Percentiles rank a stretch among this genome's conserved stretches.
These are phyloP conservation scores for Pleurotus citrinopileatus DNA, from an alignment of 768 basidiomycete genomes.

Conservation along the genomic window DNA sequence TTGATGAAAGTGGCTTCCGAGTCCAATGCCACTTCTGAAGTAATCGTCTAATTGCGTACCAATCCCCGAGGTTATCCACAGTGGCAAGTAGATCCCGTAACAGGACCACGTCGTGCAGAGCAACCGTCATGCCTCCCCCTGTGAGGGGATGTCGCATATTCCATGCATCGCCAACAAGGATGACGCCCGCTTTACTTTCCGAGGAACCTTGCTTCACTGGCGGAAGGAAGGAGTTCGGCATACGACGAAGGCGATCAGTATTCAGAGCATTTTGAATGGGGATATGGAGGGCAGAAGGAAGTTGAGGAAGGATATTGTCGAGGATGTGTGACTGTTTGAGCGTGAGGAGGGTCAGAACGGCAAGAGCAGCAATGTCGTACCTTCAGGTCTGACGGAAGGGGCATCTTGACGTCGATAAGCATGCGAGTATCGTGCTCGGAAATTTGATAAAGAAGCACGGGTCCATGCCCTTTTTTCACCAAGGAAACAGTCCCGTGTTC, in stretches of 20 bases:
- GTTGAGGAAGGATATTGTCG: slow-evolving; percentile 70
- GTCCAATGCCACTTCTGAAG: slow-evolving; percentile 82
- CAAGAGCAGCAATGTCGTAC: no score
- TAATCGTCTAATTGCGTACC: slow-evolving; percentile 45
- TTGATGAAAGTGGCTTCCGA: slow-evolving; percentile 79
- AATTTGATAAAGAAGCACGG: slow-evolving; percentile 93
- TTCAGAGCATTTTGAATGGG: slow-evolving; percentile 68
- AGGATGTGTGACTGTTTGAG: slow-evolving; percentile 76
- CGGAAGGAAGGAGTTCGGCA: slow-evolving; percentile 96
- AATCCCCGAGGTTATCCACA: slow-evolving; percentile 43
- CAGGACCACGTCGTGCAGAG: slow-evolving; percentile 80
- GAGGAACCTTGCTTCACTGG: slow-evolving; percentile 61
- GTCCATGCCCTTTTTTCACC: slow-evolving; percentile 69
- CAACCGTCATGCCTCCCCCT: slow-evolving; percentile 98
- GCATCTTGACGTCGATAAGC: slow-evolving; percentile 84
- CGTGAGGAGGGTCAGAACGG: no score
- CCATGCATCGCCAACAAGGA: slow-evolving; percentile 94
- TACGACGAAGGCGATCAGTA: slow-evolving; percentile 78
- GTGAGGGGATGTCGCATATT: slow-evolving; percentile 99
- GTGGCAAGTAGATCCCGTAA: slow-evolving; percentile 59
- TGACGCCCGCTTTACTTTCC: slow-evolving; percentile 59
- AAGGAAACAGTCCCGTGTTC: slow-evolving; percentile 84
- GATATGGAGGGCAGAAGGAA: slow-evolving; percentile 69
- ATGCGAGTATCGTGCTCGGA: slow-evolving; percentile 87
- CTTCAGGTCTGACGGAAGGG: slow-evolving; percentile 81